Base-by-base conservation (phyloP, 768 basidiomycete species). In the Paxillus involutus region DNA sequence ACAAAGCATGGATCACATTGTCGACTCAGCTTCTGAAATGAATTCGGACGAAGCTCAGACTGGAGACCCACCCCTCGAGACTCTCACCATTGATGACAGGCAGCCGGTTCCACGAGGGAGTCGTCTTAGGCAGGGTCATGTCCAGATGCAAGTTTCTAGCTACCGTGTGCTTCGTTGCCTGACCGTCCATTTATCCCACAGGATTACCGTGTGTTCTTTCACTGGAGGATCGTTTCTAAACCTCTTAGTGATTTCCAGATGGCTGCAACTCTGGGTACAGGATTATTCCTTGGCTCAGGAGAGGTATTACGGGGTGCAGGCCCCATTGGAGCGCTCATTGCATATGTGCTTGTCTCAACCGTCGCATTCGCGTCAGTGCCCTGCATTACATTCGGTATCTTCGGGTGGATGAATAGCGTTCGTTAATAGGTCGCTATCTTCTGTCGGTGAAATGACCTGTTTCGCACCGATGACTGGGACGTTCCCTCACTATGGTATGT, bases 391-490 rank as follows among this genome's bases (percentile, higher is more conserved):
- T 75, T 3, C 65, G 74, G 77, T 55, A 16, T 16, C 7, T 19
- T 42, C n/a, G 26, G 13, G 24, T 42, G 21, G n/a, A 21, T 14
- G 7, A 46, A 26, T 39, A 47, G 43, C 5, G 13, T 35, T 39
- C 41, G 33, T 19, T 16, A 33, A 16, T 50, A 83, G 81, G 6
- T 81, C 84, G 4, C 70, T 89, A 14, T 85, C 85, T 60, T 80
- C 84, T 3, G 66, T 89, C 13, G 88, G 83, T 33, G 89, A 91
- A 71, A 86, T 91, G 88, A 86, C 88, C 17, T 82, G 85, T 4
- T 81, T 82, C 71, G 88, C 87, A 1, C 89, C 89, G 2, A 83
- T 90, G 44, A 86, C 89, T 4, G 89, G 89, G 16, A 85, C 86
- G 0, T 90, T 89, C 65, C 86, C 87, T 17, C 86, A 88, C 69